These are phyloP conservation scores for Tetrapisispora pingtungensis DNA, from an alignment of 805 yeast species.

Conservation along the genomic window DNA sequence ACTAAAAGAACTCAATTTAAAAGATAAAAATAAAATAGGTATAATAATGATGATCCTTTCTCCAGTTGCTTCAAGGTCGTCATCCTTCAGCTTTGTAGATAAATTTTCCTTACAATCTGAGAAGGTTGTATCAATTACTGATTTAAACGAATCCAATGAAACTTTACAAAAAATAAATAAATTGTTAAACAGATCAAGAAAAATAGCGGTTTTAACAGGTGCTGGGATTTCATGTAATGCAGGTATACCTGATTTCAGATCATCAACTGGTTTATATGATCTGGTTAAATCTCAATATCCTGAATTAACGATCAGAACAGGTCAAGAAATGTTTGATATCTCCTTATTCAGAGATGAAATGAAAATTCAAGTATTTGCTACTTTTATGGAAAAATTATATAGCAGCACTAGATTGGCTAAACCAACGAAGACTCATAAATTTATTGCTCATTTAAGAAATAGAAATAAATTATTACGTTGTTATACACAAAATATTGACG, in stretches of 20 bases:
- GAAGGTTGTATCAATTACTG: conserved; percentile 9
- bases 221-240: conserved; percentile 97
- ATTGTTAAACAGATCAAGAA: conserved; percentile 28
- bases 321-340: conserved; percentile 86
- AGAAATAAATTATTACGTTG: conserved; percentile 66
- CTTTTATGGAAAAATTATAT: conserved; percentile 79
- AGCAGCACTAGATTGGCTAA: conserved; percentile 50
- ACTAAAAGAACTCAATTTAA: no score
- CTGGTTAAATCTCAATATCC: conserved; percentile 57
- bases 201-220: conserved; percentile 70
- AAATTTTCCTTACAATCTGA: conserved; percentile 10
- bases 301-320: conserved; percentile 47
- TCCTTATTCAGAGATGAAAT: conserved; percentile 62
- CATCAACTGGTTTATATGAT: conserved; percentile 73
- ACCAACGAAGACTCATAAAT: conserved; percentile 79
- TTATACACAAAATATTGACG: conserved; percentile 93
- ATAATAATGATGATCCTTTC: background rate
- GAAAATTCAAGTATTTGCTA: conserved; percentile 66
- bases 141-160: conserved; percentile 10
- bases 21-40: no score
- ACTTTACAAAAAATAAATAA: conserved; percentile 20
- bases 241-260: conserved; percentile 92
- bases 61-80: background rate
- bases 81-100: background rate
- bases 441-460: conserved; percentile 49